A percentile compares a stretch with the other conserved stretches of the same genome.
Conservation (phyloP, 257 asterid species). For the Solanum chiquidenum region DNA sequence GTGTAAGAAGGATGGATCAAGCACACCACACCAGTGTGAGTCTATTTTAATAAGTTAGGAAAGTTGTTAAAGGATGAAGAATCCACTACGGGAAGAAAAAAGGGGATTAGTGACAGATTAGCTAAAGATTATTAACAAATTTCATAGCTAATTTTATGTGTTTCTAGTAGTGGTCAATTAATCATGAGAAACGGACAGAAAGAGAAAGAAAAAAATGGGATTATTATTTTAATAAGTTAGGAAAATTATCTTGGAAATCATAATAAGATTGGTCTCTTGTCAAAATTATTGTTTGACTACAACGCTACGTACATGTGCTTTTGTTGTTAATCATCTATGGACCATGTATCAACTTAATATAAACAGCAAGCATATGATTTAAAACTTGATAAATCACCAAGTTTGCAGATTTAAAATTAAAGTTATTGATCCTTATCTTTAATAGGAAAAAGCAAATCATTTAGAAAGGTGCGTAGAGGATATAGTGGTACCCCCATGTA, state of each 20-base stretch:
- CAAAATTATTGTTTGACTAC: neutral
- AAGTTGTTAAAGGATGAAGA: neutral
- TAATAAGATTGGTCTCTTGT: neutral
- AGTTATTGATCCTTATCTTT: neutral
- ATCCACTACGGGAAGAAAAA: neutral
- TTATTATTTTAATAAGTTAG: neutral
- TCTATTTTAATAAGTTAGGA: neutral
- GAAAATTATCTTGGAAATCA: neutral
- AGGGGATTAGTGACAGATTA: neutral
- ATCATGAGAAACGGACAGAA: neutral
- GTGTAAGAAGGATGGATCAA: neutral
- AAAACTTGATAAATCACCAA: neutral
- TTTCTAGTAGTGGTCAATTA: neutral
- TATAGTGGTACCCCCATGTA: neutral
- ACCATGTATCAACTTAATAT: neutral
- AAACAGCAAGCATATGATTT: neutral
- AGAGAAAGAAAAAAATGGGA: neutral
- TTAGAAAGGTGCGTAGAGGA: neutral
- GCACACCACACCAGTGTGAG: neutral
- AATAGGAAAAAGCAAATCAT: neutral
- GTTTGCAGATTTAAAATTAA: neutral
- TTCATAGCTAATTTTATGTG: neutral
- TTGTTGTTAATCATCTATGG: neutral
- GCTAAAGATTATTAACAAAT: neutral
- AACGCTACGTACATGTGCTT: neutral